Conservation (phyloP, 176 grass and related monocot species). For the Hordeum vulgare region DNA sequence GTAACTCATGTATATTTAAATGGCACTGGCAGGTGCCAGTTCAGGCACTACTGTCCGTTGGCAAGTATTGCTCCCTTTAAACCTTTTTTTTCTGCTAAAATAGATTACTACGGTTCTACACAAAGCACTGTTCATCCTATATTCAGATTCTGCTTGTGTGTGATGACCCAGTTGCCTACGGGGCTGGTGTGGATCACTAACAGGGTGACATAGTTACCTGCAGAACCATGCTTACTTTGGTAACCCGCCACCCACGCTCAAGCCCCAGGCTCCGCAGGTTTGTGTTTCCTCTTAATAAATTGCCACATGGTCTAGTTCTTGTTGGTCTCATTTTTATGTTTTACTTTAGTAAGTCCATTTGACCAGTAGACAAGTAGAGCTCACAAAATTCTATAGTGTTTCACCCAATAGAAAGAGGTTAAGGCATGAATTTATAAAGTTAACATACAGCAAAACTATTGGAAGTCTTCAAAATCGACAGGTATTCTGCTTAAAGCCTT, state of each 20-base stretch:
- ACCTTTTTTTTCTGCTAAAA: neutral
- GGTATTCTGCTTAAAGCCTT: neutral
- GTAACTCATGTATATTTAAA: conserved; percentile 2
- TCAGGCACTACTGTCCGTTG: neutral
- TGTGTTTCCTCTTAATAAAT: too few species aligned
- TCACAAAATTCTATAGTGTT: neutral
- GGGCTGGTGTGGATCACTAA: neutral
- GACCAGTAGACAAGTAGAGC: neutral
- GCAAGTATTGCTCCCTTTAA: conserved; percentile 11
- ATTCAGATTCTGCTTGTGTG: conserved; percentile 9
- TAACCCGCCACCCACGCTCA: too few species aligned
- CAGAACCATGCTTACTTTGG: conserved; percentile 13
- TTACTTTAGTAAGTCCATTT: neutral
- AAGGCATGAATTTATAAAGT: neutral
- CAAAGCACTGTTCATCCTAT: neutral
- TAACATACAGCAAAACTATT: neutral
- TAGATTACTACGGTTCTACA: neutral
- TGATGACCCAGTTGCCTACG: neutral
- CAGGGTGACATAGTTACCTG: conserved; percentile 6
- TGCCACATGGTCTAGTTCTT: too few species aligned
- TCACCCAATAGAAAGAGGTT: neutral
- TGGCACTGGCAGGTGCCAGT: neutral
- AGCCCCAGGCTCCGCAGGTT: too few species aligned
- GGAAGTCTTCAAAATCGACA: neutral
- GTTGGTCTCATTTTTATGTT: too few species aligned